phyloP scores from a whole-genome alignment of 176 grass and related monocot species.

The Tillandsia fasciculata region DNA sequence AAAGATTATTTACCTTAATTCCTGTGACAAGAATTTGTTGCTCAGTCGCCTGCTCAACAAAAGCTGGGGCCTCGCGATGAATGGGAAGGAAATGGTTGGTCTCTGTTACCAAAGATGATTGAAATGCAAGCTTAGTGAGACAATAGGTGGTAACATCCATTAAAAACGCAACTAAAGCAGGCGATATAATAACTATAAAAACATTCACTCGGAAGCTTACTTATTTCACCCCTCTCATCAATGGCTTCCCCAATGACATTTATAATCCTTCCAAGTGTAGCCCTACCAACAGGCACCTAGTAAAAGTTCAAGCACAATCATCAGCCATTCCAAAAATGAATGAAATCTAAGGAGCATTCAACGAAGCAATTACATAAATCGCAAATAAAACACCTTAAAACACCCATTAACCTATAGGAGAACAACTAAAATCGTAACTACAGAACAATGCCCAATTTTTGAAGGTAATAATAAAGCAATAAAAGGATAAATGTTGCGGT shows the following conservation, averaged over 20 bases:
- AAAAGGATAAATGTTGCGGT: no score
- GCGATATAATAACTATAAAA: background rate
- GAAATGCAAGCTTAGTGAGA: conserved; percentile 2
- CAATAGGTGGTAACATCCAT: background rate
- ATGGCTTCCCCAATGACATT: conserved; percentile 92
- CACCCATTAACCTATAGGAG: no score
- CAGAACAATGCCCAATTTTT: no score
- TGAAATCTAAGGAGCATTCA: background rate
- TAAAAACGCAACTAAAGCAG: background rate
- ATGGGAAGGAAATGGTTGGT: conserved; percentile 83
- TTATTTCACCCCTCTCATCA: conserved; percentile 82
- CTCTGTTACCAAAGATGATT: conserved; percentile 25
- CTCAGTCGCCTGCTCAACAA: conserved; percentile 88
- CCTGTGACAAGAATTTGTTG: conserved; percentile 95
- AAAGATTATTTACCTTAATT: conserved; percentile 59
- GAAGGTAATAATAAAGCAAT: no score
- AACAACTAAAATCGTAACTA: no score
- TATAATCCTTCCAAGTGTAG: conserved; percentile 80
- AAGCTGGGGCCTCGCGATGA: conserved; percentile 89
- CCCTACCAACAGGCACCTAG: conserved; percentile 85
- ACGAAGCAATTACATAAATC: background rate
- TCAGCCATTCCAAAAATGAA: background rate
- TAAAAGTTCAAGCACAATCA: conserved; percentile 10
- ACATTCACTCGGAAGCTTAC: conserved; percentile 37
- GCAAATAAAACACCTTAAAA: background rate